A percentile compares a stretch with the other conserved stretches of the same genome.
Conservation (phyloP, 441 rosid genomes). For the Bocquillonia castaneifolia region DNA sequence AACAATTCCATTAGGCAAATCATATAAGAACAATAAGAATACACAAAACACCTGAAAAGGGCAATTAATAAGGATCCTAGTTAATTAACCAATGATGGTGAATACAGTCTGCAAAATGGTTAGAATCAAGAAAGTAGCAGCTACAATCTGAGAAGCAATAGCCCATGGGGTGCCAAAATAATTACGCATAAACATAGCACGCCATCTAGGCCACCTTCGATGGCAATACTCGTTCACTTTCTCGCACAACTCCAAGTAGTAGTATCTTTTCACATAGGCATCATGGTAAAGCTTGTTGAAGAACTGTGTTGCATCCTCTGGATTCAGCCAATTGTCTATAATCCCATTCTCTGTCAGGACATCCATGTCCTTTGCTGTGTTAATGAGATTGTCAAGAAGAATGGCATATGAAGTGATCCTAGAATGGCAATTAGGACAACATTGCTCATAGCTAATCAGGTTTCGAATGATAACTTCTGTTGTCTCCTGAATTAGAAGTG, state of each 20-base stretch:
- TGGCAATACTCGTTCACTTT: slow-evolving; percentile 16
- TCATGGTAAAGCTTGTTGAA: slow-evolving; percentile 34
- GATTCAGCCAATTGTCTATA: slow-evolving; percentile 22
- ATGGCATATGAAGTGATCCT: slow-evolving; percentile 29
- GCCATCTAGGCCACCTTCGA: slow-evolving; percentile 26
- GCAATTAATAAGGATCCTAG: background rate
- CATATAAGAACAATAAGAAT: no score
- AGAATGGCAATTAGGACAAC: slow-evolving; percentile 9
- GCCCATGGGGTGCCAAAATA: slow-evolving; percentile 31
- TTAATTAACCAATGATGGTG: background rate
- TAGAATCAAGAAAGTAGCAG: slow-evolving; percentile 12
- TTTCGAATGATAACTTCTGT: slow-evolving; percentile 33
- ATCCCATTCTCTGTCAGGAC: slow-evolving; percentile 18
- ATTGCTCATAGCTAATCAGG: slow-evolving; percentile 34
- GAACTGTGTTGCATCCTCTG: slow-evolving; percentile 24
- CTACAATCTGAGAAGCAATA: slow-evolving; percentile 18
- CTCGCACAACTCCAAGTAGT: slow-evolving; percentile 10
- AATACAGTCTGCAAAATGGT: slow-evolving; percentile 14
- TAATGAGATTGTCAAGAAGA: slow-evolving; percentile 30
- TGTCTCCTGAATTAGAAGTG: slow-evolving; percentile 24
- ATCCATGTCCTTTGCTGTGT: slow-evolving; percentile 24
- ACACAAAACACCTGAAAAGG: no score
- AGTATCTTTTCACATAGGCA: slow-evolving; percentile 14
- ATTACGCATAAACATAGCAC: slow-evolving; percentile 17
- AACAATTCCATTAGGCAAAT: no score